These are phyloP conservation scores for Pythium dissotocum DNA, from an alignment of 352 stramenopile genomes.

Conservation along the genomic window DNA sequence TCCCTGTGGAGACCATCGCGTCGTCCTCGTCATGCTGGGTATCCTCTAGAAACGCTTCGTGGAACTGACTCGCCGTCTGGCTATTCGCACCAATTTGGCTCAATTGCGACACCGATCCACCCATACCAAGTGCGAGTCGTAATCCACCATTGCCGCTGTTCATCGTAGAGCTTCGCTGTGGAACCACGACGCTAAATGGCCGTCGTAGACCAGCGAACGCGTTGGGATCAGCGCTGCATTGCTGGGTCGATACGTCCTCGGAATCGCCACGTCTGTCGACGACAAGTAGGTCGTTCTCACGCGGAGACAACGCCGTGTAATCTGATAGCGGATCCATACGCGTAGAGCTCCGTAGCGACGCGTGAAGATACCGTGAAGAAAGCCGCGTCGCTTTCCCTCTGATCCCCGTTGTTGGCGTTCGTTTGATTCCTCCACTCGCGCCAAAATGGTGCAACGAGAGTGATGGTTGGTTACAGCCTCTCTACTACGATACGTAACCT, in stretches of 20 bases:
- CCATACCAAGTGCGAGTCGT: slow-evolving; percentile 38
- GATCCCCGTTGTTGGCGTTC: neutral
- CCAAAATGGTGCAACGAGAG: slow-evolving; percentile 17
- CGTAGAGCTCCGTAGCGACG: neutral
- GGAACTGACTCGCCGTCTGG: slow-evolving; percentile 34
- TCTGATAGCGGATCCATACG: slow-evolving; percentile 31
- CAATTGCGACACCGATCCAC: slow-evolving; percentile 22
- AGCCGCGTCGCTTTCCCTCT: slow-evolving; percentile 8
- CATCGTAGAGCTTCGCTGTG: neutral
- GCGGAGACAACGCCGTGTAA: slow-evolving; percentile 37
- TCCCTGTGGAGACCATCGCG: neutral
- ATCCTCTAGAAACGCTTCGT: slow-evolving; percentile 51
- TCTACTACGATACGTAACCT: neutral
- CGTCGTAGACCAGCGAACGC: slow-evolving; percentile 50
- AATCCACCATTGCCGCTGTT: slow-evolving; percentile 8
- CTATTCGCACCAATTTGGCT: slow-evolving; percentile 22
- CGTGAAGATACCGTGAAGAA: neutral
- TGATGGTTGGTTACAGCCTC: slow-evolving; percentile 14
- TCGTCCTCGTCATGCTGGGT: slow-evolving; percentile 47
- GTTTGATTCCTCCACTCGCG: slow-evolving; percentile 2
- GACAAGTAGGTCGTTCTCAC: slow-evolving; percentile 6
- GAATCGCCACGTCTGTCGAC: slow-evolving; percentile 10
- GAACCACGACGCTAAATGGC: slow-evolving; percentile 17
- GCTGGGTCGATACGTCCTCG: slow-evolving; percentile 46
- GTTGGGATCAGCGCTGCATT: slow-evolving; percentile 65